Base-by-base conservation (phyloP, 2,329 filamentous ascomycete species). In the Trichoderma hamatum region DNA sequence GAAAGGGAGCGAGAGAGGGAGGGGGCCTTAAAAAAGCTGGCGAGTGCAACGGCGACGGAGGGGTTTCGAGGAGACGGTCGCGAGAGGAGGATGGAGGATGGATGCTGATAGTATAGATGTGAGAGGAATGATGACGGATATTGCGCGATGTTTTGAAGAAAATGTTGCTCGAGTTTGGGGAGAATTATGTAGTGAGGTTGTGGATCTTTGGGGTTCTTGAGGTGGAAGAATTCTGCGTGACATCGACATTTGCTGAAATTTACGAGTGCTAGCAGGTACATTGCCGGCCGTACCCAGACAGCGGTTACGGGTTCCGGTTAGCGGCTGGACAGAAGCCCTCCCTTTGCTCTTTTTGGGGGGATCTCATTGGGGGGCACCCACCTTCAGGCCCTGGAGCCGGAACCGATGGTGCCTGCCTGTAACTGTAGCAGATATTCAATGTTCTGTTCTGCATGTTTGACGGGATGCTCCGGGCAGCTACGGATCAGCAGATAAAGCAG, bases 151-250 rank as follows among this genome's bases (percentile, higher is more conserved):
- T 39, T 26, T 55, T 30, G 52, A 52, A 52, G 19, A 66, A 52
- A 39, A 54, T 32, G 65, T 6, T 60, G 65, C 21, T 68, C 55
- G 56, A 52, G 56, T 26, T 59, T 32, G 55, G 56, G 55, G 56
- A 43, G 65, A 68, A 61, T 68, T 68, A 61, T 68, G 65, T 54
- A 54, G 54, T 66, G 68, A 52, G 11, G 65, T 68, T 60, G 65
- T 68, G 65, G 65, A 68, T 61, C 32, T 52, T 64, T 68, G 46
- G 56, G 65, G 56, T 68, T 60, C 65, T 56, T 55, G 43, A 51
- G 30, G 68, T 66, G 49, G 36, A 67, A 70, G 62, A 69, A 69
- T 69, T 69, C 68, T 69, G 68, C 68, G 68, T 69, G 68, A 69
- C 68, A 66, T 69, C 61, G 68, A 69, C 43, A 34, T 49, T 56